Conservation (phyloP, 139 green algal genomes). For the Trebouxia sp. region DNA sequence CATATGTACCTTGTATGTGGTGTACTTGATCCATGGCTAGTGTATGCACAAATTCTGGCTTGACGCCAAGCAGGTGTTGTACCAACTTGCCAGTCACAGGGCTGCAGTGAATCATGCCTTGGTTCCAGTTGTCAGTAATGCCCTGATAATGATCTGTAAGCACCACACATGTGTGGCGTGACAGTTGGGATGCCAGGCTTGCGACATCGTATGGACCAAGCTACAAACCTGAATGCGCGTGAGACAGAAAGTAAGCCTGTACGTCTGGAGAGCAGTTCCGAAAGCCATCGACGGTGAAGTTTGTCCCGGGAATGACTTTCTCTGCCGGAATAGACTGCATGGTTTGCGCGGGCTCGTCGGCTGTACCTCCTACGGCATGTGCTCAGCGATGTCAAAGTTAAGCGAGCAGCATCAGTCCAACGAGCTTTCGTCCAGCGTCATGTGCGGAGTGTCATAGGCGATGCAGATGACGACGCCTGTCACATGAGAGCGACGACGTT, state of each 20-base stretch:
- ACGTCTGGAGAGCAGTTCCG: not conserved
- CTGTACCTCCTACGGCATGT: too few relatives aligned
- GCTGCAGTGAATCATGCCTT: conserved; percentile 81
- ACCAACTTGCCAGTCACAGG: conserved; percentile 65
- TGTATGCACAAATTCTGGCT: conserved; percentile 35
- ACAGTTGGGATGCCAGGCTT: too few relatives aligned
- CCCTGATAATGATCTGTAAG: conserved; percentile 87
- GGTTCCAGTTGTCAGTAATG: conserved; percentile 66
- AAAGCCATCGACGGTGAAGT: conserved; percentile 65
- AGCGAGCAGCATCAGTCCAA: too few relatives aligned
- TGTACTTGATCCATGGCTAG: conserved; percentile 53
- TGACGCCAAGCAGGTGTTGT: conserved; percentile 55
- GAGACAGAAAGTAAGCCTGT: conserved; percentile 59
- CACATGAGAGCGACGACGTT: not conserved
- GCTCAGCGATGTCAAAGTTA: too few relatives aligned
- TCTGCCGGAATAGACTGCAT: conserved; percentile 21
- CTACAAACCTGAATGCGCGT: conserved; percentile 72
- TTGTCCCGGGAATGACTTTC: conserved; percentile 48
- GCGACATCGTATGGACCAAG: too few relatives aligned
- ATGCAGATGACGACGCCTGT: too few relatives aligned
- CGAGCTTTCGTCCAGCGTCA: too few relatives aligned
- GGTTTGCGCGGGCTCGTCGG: not conserved
- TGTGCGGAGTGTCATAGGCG: too few relatives aligned
- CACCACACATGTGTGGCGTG: too few relatives aligned
- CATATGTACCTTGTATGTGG: conserved; percentile 60